Evolutionary conservation across 2,329 filamentous ascomycete genomes (phyloP), one percentile per base, ranked within the genome.

Genomic region (Hymenoscyphus linearis): DNA sequence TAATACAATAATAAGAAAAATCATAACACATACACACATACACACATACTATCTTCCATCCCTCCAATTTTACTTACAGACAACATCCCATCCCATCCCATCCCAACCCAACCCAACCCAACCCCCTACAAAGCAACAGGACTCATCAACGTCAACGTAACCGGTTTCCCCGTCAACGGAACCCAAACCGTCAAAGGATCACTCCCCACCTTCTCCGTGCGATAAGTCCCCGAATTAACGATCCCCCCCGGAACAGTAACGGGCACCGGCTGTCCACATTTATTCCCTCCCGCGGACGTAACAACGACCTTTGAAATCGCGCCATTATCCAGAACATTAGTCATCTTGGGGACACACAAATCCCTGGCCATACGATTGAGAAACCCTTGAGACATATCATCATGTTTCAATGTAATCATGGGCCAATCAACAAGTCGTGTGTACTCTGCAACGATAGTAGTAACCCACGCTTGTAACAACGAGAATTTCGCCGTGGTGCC

Each of bases 361-460:
- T 67, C 40, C 12, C 56, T 18, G 3, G 58, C 40, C 52, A 22
- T 78, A 59, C 84, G 80, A 58, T 79, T 76, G 55, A 78, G 68
- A 73, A 85, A 86, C 18, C 27, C 12, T 12, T 36, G 57, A 12
- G n/a, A 22, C 27, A 58, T 31, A 66, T 58, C 66, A 22, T 62
- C 78, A 58, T 85, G 82, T 62, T 81, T 84, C 62, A 81, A 71
- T 1, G 80, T 81, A 26, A 79, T 74, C 35, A 85, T 70, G 1
- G 81, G 80, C 82, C 81, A 84, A 52, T 74, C 80, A 79, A 50
- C 37, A 7, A 37, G 25, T 31, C 65, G 52, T 4, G 58, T 57
- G 18, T 70, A 56, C 54, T 69, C 67, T 22, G 60, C 40, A 2
- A 68, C 58, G 3, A 70, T 59, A 13, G 65, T 66, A 53, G 69